Conservation (phyloP, 352 stramenopile species). For the Phytophthora quininea region DNA sequence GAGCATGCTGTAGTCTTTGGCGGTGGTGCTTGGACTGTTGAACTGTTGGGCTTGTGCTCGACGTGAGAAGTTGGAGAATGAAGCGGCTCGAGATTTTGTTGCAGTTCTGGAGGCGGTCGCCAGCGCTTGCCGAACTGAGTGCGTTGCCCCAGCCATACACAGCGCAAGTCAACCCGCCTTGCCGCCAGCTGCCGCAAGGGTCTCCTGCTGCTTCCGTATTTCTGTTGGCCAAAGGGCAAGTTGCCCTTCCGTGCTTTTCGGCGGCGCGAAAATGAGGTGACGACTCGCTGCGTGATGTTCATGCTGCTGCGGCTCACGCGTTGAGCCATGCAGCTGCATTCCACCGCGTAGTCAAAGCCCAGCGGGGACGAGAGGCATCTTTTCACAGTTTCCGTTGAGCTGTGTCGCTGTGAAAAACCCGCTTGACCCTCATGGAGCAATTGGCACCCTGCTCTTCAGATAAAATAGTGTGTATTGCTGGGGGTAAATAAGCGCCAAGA, state of each 20-base stretch:
- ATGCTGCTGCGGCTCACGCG: too few relatives aligned
- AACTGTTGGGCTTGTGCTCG: constrained; percentile 11
- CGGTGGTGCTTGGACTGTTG: neutral
- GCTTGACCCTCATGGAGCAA: too few relatives aligned
- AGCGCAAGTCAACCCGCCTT: constrained; percentile 9
- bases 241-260: neutral
- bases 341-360: too few relatives aligned
- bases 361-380: too few relatives aligned
- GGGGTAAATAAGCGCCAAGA: too few relatives aligned
- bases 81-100: constrained; percentile 4
- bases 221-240: neutral
- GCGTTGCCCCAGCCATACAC: constrained; percentile 22
- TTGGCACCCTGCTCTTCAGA: too few relatives aligned
- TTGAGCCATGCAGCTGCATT: too few relatives aligned
- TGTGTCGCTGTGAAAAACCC: too few relatives aligned
- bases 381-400: too few relatives aligned
- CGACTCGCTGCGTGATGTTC: too few relatives aligned
- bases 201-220: constrained; percentile 28
- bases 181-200: constrained; percentile 1
- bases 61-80: constrained; percentile 41
- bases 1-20: constrained; percentile 26
- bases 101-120: neutral
- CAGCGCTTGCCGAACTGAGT: constrained; percentile 14
- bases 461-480: too few relatives aligned
- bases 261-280: too few relatives aligned